Evolutionary conservation across 2,329 filamentous ascomycete species (phyloP), one percentile per base, ranked within the genome.

Genomic region (Nemania sp.): DNA sequence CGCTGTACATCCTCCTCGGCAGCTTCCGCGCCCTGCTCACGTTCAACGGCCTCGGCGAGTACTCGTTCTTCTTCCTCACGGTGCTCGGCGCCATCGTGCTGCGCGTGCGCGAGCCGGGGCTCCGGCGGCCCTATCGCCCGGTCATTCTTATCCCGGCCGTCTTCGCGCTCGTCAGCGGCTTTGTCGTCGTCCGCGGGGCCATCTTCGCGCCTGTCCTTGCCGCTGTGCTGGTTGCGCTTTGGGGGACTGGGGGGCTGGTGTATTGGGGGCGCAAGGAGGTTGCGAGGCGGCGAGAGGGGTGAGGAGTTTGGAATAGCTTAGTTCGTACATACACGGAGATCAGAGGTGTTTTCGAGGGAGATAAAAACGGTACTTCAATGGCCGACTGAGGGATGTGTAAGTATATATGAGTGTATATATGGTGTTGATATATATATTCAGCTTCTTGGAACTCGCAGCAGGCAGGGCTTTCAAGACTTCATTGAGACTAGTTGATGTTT

Each of bases 31-130:
- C 83, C 0, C 79, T 88, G 0, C 68, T 88, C 11, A 87, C 84
- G 0, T 86, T 86, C 65, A 85, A 85, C 53, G 83, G 83, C 0
- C 73, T 86, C 3, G 83, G 82, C 13, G 83, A 86, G 66, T 88
- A 85, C 69, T 81, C 85, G 0, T 88, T 88, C 72, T 88, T 88
- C 74, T 86, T 88, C 67, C 76, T 87, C 32, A 85, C 85, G 0
- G 85, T 87, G 0, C 67, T 87, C 0, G 86, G 85, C 0, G 80
- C 84, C 1, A 75, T 87, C 10, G 73, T 87, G 15, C 72, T 88
- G 45, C 80, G 86, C 12, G 79, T 79, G 57, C 79, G 82, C 1
- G 84, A 88, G 68, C 86, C 85, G 0, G 70, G 74, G 0, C 74
- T 88, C 2, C 66, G 75, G 0, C 73, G 86, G 11, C 85, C 86